Percentiles rank a stretch among this genome's conserved stretches.
Evolutionary conservation across 2,329 filamentous ascomycete genomes (phyloP).

Genomic region (Arthrocladium fulminans): DNA sequence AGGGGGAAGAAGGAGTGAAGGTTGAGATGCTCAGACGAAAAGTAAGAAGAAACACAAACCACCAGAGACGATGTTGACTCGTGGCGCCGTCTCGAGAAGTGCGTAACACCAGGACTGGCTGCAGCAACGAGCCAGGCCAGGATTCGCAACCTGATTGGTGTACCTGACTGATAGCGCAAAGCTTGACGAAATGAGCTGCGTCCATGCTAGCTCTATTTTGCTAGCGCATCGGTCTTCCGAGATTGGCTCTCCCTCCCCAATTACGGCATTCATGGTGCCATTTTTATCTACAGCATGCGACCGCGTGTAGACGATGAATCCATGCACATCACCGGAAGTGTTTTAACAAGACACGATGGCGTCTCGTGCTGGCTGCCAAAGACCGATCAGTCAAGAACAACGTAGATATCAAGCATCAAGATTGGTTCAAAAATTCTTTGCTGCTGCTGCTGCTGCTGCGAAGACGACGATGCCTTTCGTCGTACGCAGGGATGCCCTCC

Average conservation of each 20-base stretch:
- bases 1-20: constrained; percentile 15
- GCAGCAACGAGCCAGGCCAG: background rate
- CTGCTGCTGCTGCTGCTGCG: no score
- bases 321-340: no score
- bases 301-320: no score
- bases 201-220: background rate
- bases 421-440: no score
- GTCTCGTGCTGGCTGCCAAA: no score
- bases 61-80: background rate
- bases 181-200: constrained; percentile 1
- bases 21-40: constrained; percentile 10
- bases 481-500: no score
- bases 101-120: constrained; percentile 2
- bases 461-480: no score
- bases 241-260: constrained; percentile 3
- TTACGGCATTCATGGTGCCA: background rate
- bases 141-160: constrained; percentile 18
- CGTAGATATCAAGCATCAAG: no score
- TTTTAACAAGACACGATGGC: no score
- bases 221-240: constrained; percentile 9
- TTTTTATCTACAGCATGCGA: no score
- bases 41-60: constrained; percentile 10
- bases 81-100: background rate
- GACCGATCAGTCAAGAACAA: no score
- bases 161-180: constrained; percentile 16